Conservation (phyloP, 2,329 filamentous ascomycete species). For the Stachybotrys echinatus region DNA sequence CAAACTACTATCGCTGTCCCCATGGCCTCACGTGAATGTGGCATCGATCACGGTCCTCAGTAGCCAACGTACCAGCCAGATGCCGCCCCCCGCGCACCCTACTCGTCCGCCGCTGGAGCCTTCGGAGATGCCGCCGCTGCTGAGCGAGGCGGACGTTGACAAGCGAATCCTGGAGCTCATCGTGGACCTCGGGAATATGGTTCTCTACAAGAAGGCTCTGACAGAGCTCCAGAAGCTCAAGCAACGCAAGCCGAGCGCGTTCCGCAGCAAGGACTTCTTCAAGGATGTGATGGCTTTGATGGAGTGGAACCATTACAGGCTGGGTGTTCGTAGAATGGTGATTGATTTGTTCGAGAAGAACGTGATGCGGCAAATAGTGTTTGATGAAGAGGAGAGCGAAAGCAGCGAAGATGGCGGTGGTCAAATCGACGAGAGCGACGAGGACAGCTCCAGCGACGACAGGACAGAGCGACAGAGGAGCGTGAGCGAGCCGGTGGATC, state of each 20-base stretch:
- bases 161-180: constrained; percentile 82
- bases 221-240: constrained; percentile 77
- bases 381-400: constrained; percentile 64
- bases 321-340: constrained; percentile 82
- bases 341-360: constrained; percentile 92
- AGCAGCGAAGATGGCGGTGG: constrained; percentile 47
- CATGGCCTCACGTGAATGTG: constrained; percentile 50
- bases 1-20: constrained; percentile 68
- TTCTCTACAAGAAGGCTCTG: constrained; percentile 82
- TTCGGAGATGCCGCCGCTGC: constrained; percentile 34
- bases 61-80: constrained; percentile 47
- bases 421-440: constrained; percentile 52
- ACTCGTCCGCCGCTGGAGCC: constrained; percentile 38
- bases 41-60: constrained; percentile 41
- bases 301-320: constrained; percentile 82
- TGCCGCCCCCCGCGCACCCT: constrained; percentile 35
- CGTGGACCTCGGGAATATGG: constrained; percentile 86
- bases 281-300: constrained; percentile 78
- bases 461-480: constrained; percentile 54
- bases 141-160: constrained; percentile 59
- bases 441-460: constrained; percentile 44
- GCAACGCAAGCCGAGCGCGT: constrained; percentile 66
- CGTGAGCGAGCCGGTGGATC: constrained; percentile 36
- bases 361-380: constrained; percentile 78
- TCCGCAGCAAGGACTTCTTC: constrained; percentile 74